Evolutionary conservation across 495 filamentous ascomycete genomes (phyloP).

Genomic region (Aspergillus avenaceus): DNA sequence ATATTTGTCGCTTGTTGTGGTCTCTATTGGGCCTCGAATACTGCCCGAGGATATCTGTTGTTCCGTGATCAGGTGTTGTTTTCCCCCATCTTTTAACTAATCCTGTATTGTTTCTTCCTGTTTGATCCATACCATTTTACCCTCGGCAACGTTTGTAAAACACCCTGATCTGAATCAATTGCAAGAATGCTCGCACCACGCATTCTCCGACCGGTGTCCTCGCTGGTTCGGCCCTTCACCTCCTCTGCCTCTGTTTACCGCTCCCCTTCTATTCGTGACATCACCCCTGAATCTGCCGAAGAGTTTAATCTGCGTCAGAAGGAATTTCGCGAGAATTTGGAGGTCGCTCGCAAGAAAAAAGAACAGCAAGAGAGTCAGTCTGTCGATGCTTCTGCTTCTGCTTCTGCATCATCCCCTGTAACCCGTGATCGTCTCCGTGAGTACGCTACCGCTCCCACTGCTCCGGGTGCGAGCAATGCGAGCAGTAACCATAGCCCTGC

Average conservation of each 20-base stretch:
- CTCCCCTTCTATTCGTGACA: conserved; percentile 79
- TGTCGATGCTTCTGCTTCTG: conserved; percentile 42
- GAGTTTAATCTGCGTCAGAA: conserved; percentile 77
- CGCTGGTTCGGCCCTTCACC: conserved; percentile 56
- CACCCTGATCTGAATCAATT: conserved; percentile 1
- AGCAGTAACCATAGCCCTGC: conserved; percentile 30
- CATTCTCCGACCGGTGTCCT: conserved; percentile 42
- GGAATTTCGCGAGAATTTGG: conserved; percentile 79
- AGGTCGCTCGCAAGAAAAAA: conserved; percentile 66
- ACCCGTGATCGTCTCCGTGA: conserved; percentile 37
- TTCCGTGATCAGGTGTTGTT: neutral
- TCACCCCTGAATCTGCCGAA: conserved; percentile 64
- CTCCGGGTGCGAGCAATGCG: conserved; percentile 54
- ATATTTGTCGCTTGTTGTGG: neutral
- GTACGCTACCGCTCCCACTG: conserved; percentile 49
- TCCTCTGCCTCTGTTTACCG: conserved; percentile 51
- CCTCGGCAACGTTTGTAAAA: neutral
- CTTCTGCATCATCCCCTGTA: conserved; percentile 36
- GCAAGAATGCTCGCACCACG: conserved; percentile 47
- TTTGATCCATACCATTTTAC: conserved; percentile 4
- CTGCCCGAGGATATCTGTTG: neutral
- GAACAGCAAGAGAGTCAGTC: conserved; percentile 83
- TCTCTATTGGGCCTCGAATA: neutral
- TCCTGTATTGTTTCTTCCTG: conserved; percentile 4
- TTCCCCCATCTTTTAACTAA: neutral